Base-by-base conservation (phyloP, 106 monocot species). In the Dendrobium huoshanense region DNA sequence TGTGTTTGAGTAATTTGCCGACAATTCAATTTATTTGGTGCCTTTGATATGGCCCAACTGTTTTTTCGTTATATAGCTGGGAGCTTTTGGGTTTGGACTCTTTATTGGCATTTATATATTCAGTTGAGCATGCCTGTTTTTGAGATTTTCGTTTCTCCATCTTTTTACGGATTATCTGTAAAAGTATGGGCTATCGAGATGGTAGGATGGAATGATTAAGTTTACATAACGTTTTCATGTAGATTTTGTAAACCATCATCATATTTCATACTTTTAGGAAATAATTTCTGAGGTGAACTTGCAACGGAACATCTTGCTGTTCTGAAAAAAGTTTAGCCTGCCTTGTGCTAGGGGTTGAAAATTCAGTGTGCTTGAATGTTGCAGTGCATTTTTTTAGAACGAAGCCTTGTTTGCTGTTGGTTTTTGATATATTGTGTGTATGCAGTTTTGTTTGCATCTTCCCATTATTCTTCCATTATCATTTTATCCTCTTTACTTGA, bases 1-100 rank as follows among this genome's bases (percentile, higher is more conserved):
- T 43, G 22, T 17, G 41, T 51, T 76, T 49, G 49, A 51, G n/a
- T 76, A 76, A 76, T 27, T 76, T 3, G 49, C 9, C 43, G 43
- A 76, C 49, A 27, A 76, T 76, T 76, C 16, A 76, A 49, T 76
- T 76, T 43, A 49, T 25, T 51, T 25, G 18, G 74, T 44, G 29
- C 20, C 9, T 73, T 41, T 73, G 73, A 15, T 73, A 41, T 41
- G 5, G 18, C 29, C 73, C 73, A 1, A 2, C 41, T 5, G 41
- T 41, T 73, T 41, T 41, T 74, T 74, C 44, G 20, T n/a, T 44
- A 44, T 74, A 43, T 19, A 41, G 0, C 37, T 27, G 33, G 37
- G 27, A 70, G 51, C 1, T 51, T 51, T 72, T 72, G 72, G 72
- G 72, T 40, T 16, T 72, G 8, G 1, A 74, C 44, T 74, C 41